Conservation (phyloP, 257 asterid genomes). For the Solanum ossicruentum region DNA sequence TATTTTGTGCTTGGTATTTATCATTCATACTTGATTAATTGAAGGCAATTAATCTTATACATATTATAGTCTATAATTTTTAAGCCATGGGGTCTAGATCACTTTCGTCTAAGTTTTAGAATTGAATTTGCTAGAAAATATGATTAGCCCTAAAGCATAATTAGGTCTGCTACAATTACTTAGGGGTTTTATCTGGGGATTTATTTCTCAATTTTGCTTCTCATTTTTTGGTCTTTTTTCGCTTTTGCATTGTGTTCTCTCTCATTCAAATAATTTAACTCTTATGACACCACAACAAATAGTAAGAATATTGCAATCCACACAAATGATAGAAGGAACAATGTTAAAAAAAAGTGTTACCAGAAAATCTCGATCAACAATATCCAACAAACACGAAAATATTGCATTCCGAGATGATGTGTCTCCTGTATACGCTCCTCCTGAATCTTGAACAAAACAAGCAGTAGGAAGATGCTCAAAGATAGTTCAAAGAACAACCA, state of each 20-base stretch:
- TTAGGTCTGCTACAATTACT: not conserved
- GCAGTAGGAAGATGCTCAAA: not conserved
- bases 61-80: not conserved
- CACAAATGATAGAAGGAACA: not conserved
- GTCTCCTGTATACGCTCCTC: not conserved
- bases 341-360: slow-evolving; percentile 6
- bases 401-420: not conserved
- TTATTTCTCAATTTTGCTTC: no score
- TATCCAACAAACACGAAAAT: not conserved
- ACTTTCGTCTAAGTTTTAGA: not conserved
- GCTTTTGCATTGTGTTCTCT: not conserved
- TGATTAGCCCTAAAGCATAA: no score
- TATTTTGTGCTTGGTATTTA: not conserved
- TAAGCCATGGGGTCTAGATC: not conserved
- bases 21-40: not conserved
- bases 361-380: slow-evolving; percentile 1
- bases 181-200: no score
- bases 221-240: not conserved
- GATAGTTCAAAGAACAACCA: not conserved
- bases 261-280: not conserved
- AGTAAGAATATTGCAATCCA: not conserved
- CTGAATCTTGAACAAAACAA: not conserved
- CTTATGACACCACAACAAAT: not conserved
- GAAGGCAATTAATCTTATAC: not conserved
- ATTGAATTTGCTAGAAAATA: no score